Evolutionary conservation across 441 rosid species (phyloP).

Genomic region (Rhodomyrtus psidioides): DNA sequence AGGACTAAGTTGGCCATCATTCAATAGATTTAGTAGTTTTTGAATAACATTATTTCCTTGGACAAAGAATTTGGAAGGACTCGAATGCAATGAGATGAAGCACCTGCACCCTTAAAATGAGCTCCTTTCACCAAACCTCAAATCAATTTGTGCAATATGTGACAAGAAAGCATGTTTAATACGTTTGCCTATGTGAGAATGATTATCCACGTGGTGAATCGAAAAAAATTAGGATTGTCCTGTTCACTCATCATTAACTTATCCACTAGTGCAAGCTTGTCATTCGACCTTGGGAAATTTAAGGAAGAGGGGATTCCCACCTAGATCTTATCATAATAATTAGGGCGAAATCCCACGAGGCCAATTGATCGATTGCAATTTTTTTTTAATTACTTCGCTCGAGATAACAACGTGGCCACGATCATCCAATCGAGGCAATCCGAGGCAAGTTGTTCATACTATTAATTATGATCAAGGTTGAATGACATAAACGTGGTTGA

Average conservation of each 20-base stretch:
- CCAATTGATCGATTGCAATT: not conserved
- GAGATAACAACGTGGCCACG: not conserved
- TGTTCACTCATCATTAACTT: not conserved
- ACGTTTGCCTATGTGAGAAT: not conserved
- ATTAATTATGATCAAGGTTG: not conserved
- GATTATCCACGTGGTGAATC: not conserved
- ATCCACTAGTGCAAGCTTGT: not conserved
- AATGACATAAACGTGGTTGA: not conserved
- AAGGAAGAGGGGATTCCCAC: not conserved
- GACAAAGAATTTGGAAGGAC: not conserved
- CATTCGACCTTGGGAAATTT: not conserved
- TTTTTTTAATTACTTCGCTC: not conserved
- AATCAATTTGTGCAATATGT: not conserved
- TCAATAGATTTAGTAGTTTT: not conserved
- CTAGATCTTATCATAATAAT: not conserved
- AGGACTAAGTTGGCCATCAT: accelerated
- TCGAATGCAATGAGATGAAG: not conserved
- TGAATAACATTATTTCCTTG: not conserved
- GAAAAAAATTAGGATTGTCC: not conserved
- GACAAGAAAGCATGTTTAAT: not conserved
- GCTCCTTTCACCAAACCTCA: not conserved
- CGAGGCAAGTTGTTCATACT: not conserved
- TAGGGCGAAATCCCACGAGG: not conserved
- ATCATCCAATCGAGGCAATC: not conserved
- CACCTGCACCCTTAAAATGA: not conserved